Evolutionary conservation across 805 yeast genomes (phyloP).

Genomic region (Phaffomyces opuntiae): DNA sequence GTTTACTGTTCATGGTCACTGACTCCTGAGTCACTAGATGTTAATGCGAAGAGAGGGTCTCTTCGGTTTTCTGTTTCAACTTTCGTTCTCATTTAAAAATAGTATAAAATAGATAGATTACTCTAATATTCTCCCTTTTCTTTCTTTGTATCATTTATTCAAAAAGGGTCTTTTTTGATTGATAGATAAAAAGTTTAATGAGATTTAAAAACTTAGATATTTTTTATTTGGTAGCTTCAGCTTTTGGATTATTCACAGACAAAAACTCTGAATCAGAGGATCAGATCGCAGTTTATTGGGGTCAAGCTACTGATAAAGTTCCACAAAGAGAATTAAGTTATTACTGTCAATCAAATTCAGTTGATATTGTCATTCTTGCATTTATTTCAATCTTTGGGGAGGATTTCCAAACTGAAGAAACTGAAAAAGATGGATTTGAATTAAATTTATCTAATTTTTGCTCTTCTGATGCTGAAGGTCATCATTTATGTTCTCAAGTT

Average conservation of each 20-base stretch:
- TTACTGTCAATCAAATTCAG: constrained; percentile 59
- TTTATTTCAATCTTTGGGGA: constrained; percentile 34
- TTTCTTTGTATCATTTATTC: too few species aligned
- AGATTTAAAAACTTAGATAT: too few species aligned
- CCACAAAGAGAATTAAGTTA: constrained; percentile 36
- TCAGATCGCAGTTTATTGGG: constrained; percentile 65
- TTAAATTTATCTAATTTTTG: constrained; percentile 53
- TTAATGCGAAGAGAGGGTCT: too few species aligned
- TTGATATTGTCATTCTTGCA: constrained; percentile 68
- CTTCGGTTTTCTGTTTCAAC: too few species aligned
- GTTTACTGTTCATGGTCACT: too few species aligned
- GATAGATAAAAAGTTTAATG: too few species aligned
- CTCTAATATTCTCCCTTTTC: too few species aligned
- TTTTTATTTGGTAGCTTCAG: neutral
- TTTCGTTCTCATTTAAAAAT: too few species aligned
- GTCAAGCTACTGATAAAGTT: constrained; percentile 52
- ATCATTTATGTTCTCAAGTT: constrained; percentile 40
- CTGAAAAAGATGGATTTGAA: constrained; percentile 21
- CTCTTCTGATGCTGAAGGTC: constrained; percentile 26
- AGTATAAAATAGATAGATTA: too few species aligned
- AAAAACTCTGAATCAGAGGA: neutral
- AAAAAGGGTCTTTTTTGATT: too few species aligned
- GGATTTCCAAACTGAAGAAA: neutral
- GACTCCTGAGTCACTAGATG: too few species aligned
- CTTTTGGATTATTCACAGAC: neutral